phyloP scores from a whole-genome alignment of 768 basidiomycete species.

The Chiua virens region DNA sequence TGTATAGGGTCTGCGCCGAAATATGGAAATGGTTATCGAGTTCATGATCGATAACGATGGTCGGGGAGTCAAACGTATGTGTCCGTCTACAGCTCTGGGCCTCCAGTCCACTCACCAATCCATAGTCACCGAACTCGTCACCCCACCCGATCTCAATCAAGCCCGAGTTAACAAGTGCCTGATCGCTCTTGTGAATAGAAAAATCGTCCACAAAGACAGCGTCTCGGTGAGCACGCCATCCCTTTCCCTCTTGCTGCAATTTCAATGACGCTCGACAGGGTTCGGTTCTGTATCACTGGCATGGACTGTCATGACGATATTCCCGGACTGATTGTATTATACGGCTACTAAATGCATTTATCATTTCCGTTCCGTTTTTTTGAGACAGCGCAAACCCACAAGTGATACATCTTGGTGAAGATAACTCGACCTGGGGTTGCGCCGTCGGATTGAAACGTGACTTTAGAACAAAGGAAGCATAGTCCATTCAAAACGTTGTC shows the following conservation, averaged over 20 bases:
- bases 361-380: too few relatives aligned
- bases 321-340: neutral
- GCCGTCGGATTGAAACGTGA: too few relatives aligned
- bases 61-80: constrained; percentile 54
- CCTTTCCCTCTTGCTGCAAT: neutral
- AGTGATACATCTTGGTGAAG: too few relatives aligned
- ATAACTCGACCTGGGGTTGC: too few relatives aligned
- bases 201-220: constrained; percentile 77
- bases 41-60: constrained; percentile 64
- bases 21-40: constrained; percentile 81
- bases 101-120: neutral
- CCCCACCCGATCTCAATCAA: constrained; percentile 81
- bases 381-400: too few relatives aligned
- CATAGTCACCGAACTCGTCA: constrained; percentile 74
- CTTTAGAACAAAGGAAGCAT: too few relatives aligned
- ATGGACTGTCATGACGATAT: constrained; percentile 42
- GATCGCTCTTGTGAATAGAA: constrained; percentile 86
- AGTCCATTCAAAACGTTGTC: too few relatives aligned
- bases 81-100: constrained; percentile 34
- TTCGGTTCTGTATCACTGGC: constrained; percentile 68
- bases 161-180: constrained; percentile 92
- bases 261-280: constrained; percentile 41
- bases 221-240: constrained; percentile 43
- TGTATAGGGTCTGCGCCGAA: constrained; percentile 63
- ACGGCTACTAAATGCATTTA: too few relatives aligned